Base-by-base conservation (phyloP, 768 basidiomycete species). In the Tulasnella sp. region DNA sequence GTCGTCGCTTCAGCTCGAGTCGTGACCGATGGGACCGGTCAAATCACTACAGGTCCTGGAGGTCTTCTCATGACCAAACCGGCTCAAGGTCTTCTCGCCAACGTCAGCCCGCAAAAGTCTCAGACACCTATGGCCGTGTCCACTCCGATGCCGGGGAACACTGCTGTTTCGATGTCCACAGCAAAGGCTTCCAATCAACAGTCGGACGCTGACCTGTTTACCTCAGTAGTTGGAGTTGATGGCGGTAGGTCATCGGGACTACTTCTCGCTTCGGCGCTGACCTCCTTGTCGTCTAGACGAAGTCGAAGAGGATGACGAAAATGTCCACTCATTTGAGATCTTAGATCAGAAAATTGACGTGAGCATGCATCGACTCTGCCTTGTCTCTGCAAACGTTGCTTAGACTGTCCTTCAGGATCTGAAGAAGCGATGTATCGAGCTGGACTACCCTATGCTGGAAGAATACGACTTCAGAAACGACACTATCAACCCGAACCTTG, bases 401-500 rank as follows among this genome's bases (percentile, higher is more conserved):
- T 66, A 67, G 76, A 62, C 12, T 8, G 59, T 74, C 11, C 64
- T 42, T 14, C 75, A 96, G 94, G 92, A 92, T 75, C 95, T 99
- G 74, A 96, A 98, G 82, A 92, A 92, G 77, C 89, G 94, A 41
- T 98, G 97, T 78, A 95, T 95, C 77, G 96, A 97, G 76, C 85
- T 98, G 42, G 95, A 98, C 78, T 94, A 95, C 75, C 97, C 97
- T 8, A 97, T 98, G 89, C 84, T 99, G 59, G 97, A 99, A 79
- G 97, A 99, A 81, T 99, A 99, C 78, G 97, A 99, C 80, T 99
- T 98, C 84, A 86, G 95, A 52, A 96, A 98, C 78, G 97, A 99
- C 79, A 94, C 92, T 0, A 83, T 95, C 76, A 99, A 99, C 78
- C 87, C 97, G 35, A 96, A 98, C 80, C 85, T 99, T 62, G 97